These are phyloP conservation scores for Ceratocystis alfenasii DNA, from an alignment of 2,329 filamentous ascomycete genomes.

Conservation along the genomic window DNA sequence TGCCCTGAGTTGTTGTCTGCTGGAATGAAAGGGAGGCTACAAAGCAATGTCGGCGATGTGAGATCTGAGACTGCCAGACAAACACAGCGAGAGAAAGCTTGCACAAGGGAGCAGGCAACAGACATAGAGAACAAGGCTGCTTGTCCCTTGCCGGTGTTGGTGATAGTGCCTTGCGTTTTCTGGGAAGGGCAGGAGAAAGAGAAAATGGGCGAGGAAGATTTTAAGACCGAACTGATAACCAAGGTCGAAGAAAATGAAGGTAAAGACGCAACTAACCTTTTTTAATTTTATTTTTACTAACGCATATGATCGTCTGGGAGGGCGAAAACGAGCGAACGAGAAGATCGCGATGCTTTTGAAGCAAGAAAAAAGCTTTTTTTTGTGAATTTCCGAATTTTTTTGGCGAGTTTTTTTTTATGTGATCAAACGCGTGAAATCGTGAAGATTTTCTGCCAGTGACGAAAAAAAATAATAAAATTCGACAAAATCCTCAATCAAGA, in stretches of 20 bases:
- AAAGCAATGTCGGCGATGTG: background rate
- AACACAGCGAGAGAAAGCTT: too few species aligned
- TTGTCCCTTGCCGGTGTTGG: background rate
- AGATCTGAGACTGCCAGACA: background rate
- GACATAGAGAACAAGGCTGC: too few species aligned
- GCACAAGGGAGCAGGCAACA: too few species aligned
- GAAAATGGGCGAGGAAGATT: too few species aligned
- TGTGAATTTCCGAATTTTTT: conserved; percentile 3
- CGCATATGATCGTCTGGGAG: background rate
- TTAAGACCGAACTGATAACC: too few species aligned
- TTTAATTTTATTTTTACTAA: background rate
- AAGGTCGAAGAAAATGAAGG: background rate
- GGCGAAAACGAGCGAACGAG: background rate
- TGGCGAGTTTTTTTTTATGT: background rate
- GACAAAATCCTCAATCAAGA: background rate
- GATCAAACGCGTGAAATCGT: background rate
- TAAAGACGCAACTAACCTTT: background rate
- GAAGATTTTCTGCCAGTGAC: background rate
- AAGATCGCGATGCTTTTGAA: background rate
- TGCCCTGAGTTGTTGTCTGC: background rate
- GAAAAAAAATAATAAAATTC: background rate
- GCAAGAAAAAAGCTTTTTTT: background rate
- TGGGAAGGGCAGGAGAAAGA: background rate
- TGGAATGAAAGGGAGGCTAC: conserved; percentile 13
- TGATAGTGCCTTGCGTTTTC: background rate